phyloP scores from a whole-genome alignment of 2,329 filamentous ascomycete genomes.

The Ophioceras dolichostomum region DNA sequence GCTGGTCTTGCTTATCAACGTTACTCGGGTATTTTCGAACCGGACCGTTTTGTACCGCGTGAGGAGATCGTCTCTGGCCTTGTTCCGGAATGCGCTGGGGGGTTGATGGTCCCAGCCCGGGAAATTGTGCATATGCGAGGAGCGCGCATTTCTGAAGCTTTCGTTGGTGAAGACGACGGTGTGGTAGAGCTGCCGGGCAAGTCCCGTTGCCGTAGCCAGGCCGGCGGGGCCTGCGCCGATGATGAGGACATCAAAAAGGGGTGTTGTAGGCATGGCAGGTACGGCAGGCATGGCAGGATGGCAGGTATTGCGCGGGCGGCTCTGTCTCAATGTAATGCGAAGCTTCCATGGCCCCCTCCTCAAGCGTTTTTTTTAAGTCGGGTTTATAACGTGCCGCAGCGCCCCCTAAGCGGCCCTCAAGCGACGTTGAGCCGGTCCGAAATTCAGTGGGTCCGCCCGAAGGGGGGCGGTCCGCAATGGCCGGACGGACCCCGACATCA shows the following conservation, averaged over 20 bases:
- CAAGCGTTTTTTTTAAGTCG: no score
- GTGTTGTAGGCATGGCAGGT: no score
- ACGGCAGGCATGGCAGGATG: no score
- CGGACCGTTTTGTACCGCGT: slow-evolving; percentile 21
- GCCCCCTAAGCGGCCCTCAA: no score
- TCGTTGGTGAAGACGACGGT: slow-evolving; percentile 36
- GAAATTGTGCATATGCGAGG: slow-evolving; percentile 35
- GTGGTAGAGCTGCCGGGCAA: slow-evolving; percentile 35
- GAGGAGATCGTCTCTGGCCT: slow-evolving; percentile 18
- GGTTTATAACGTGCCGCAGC: no score
- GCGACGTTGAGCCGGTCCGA: no score
- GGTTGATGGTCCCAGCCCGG: slow-evolving; percentile 24
- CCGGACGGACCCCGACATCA: no score
- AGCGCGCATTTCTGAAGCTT: slow-evolving; percentile 34
- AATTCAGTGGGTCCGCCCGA: no score
- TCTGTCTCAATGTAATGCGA: no score
- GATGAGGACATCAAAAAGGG: neutral
- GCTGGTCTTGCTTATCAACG: slow-evolving; percentile 15
- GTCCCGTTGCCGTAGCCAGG: slow-evolving; percentile 19
- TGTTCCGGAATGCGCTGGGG: slow-evolving; percentile 21
- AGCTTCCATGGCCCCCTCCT: no score
- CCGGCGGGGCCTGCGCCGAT: neutral
- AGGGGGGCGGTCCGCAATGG: no score
- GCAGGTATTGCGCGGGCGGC: no score
- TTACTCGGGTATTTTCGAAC: slow-evolving; percentile 16